These are phyloP conservation scores for Geotrichum klebahnii DNA, from an alignment of 1,139 yeast genomes.

Conservation along the genomic window DNA sequence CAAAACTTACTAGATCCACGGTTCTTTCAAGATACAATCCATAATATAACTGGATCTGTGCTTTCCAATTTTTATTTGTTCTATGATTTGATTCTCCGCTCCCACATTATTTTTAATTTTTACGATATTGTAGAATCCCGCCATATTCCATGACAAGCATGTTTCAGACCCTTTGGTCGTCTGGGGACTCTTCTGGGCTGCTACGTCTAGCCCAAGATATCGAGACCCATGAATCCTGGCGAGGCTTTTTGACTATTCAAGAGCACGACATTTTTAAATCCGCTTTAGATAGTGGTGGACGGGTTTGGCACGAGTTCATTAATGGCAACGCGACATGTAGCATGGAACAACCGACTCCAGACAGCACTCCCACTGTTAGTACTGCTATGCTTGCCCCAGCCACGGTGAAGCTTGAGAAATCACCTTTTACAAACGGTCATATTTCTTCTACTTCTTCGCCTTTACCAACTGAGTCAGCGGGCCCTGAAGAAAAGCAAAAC, in stretches of 20 bases:
- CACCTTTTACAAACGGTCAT: conserved; percentile 9
- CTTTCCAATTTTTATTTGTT: background rate
- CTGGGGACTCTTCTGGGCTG: conserved; percentile 37
- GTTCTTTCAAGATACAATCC: background rate
- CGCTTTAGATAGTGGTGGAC: conserved; percentile 36
- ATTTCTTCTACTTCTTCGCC: conserved; percentile 4
- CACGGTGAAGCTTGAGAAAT: conserved; percentile 11
- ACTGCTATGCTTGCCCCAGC: background rate
- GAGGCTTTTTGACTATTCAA: conserved; percentile 38
- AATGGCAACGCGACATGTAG: conserved; percentile 36
- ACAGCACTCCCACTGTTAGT: background rate
- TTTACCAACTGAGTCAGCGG: background rate
- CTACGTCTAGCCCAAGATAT: conserved; percentile 39
- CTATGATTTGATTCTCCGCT: conserved; percentile 2
- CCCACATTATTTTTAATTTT: background rate
- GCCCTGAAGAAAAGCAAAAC: conserved; percentile 8
- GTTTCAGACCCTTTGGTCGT: conserved; percentile 35
- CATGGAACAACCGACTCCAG: conserved; percentile 22
- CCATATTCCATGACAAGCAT: conserved; percentile 14
- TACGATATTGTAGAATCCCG: background rate
- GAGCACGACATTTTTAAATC: conserved; percentile 40
- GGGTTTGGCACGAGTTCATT: conserved; percentile 38
- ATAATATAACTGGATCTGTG: background rate
- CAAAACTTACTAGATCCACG: conserved; percentile 3
- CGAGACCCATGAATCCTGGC: conserved; percentile 41